These are phyloP conservation scores for Pezicula rhizophila DNA, from an alignment of 2,329 filamentous ascomycete genomes.

Conservation along the genomic window DNA sequence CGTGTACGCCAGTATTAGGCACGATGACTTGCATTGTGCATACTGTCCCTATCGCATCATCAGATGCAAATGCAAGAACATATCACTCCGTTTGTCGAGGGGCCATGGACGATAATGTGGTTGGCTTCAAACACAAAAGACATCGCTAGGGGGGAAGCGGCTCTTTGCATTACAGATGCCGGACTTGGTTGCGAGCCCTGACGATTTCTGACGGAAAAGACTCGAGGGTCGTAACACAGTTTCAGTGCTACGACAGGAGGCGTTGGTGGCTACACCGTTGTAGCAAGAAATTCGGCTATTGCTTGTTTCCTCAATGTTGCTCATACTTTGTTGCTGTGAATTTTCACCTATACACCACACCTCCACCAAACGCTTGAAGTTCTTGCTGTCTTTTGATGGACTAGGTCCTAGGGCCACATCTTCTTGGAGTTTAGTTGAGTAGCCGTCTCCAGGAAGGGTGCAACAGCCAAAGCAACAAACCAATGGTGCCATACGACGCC, in stretches of 20 bases:
- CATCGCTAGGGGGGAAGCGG: slow-evolving; percentile 18
- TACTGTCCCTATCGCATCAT: slow-evolving; percentile 12
- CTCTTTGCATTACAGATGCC: slow-evolving; percentile 14
- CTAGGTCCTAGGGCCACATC: slow-evolving; percentile 4
- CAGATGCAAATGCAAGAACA: slow-evolving; percentile 2
- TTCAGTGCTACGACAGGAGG: not conserved
- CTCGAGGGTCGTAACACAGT: not conserved
- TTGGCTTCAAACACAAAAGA: slow-evolving; percentile 18
- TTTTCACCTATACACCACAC: not conserved
- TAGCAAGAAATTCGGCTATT: not conserved
- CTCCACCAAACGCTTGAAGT: not conserved
- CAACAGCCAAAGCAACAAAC: slow-evolving; percentile 4
- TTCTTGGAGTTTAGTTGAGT: not conserved
- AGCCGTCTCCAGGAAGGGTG: not conserved
- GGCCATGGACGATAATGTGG: slow-evolving; percentile 24
- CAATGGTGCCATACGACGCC: slow-evolving; percentile 16
- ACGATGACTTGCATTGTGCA: slow-evolving; percentile 13
- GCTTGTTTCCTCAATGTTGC: not conserved
- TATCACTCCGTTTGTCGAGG: slow-evolving; percentile 22
- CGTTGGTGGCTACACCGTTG: not conserved
- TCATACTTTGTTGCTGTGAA: not conserved
- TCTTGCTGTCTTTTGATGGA: not conserved
- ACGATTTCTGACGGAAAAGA: slow-evolving; percentile 10
- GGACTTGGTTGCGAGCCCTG: slow-evolving; percentile 15
- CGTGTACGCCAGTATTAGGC: slow-evolving; percentile 8